Percentiles rank a stretch among this genome's conserved stretches.
These are phyloP conservation scores for Podosphaera fusca DNA, from an alignment of 2,329 filamentous ascomycete species.

Conservation along the genomic window DNA sequence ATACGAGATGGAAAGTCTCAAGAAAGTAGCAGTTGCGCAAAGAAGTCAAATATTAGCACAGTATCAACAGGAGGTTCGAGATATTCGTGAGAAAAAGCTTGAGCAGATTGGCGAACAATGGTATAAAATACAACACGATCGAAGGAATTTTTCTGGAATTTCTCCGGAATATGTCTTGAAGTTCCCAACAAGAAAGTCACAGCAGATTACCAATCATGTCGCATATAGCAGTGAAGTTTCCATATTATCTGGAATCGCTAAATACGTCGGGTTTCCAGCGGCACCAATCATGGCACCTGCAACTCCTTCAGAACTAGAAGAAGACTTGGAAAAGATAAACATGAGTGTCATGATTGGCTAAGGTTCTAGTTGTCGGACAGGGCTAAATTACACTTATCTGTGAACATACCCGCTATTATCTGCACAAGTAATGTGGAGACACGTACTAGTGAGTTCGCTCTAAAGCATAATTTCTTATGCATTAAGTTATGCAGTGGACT, in stretches of 20 bases:
- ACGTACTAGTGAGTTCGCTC: too few relatives aligned
- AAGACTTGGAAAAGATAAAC: conserved; percentile 74
- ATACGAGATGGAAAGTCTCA: conserved; percentile 50
- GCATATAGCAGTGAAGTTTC: conserved; percentile 93
- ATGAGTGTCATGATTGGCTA: conserved; percentile 28
- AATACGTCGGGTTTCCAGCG: conserved; percentile 88
- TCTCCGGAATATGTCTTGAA: conserved; percentile 63
- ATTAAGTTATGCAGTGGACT: too few relatives aligned
- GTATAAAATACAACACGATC: conserved; percentile 79
- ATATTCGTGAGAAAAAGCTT: conserved; percentile 58
- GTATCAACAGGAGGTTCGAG: conserved; percentile 68
- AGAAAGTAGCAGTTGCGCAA: conserved; percentile 55
- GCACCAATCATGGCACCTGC: conserved; percentile 66
- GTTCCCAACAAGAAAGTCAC: conserved; percentile 52
- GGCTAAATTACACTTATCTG: conserved; percentile 10
- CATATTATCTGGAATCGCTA: conserved; percentile 70
- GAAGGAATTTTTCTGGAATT: conserved; percentile 54
- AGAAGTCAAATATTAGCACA: conserved; percentile 73
- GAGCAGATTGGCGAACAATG: conserved; percentile 70
- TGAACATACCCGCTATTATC: conserved; percentile 10
- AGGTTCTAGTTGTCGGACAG: conserved; percentile 1
- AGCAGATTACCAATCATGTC: conserved; percentile 63
- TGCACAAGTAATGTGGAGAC: conserved; percentile 1
- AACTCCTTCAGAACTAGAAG: conserved; percentile 50
- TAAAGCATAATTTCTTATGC: too few relatives aligned